These are phyloP conservation scores for Didymella glomerata DNA, from an alignment of 2,329 filamentous ascomycete genomes.

Conservation along the genomic window DNA sequence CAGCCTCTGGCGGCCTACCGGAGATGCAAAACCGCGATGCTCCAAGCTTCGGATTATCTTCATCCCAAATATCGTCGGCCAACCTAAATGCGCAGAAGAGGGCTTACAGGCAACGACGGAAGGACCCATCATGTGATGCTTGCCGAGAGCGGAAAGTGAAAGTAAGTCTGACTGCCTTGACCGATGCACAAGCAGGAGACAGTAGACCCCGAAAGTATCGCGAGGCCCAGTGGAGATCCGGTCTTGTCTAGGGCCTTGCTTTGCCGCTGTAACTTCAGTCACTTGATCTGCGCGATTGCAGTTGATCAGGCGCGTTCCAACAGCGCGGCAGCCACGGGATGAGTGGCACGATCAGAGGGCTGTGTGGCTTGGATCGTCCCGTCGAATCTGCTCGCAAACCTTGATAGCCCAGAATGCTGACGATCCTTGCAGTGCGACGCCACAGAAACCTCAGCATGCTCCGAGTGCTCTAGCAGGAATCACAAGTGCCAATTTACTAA, in stretches of 20 bases:
- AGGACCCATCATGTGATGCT: slow-evolving; percentile 97
- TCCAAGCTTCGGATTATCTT: slow-evolving; percentile 54
- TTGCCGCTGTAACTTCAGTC: background rate
- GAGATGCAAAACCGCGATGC: slow-evolving; percentile 43
- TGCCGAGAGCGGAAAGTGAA: slow-evolving; percentile 84
- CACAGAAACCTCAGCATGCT: slow-evolving; percentile 94
- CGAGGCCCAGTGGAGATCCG: background rate
- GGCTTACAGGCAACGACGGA: slow-evolving; percentile 91
- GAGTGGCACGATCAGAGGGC: background rate
- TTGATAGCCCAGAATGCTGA: slow-evolving; percentile 21
- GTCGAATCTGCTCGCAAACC: background rate
- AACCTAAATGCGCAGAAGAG: slow-evolving; percentile 81
- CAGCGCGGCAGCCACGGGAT: background rate
- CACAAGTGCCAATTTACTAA: slow-evolving; percentile 99
- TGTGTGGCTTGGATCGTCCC: background rate
- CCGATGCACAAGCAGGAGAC: background rate
- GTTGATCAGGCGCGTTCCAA: background rate
- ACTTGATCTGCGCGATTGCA: background rate
- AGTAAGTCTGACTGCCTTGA: slow-evolving; percentile 48
- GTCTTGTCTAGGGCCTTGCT: background rate
- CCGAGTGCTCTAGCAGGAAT: slow-evolving; percentile 94
- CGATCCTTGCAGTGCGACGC: slow-evolving; percentile 78
- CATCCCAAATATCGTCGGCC: slow-evolving; percentile 54
- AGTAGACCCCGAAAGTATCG: background rate
- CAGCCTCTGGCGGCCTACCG: slow-evolving; percentile 43